Percentiles rank a stretch among this genome's conserved stretches.
These are phyloP conservation scores for Cardamine chenopodiifolia DNA, from an alignment of 345 rosid species.

Conservation along the genomic window DNA sequence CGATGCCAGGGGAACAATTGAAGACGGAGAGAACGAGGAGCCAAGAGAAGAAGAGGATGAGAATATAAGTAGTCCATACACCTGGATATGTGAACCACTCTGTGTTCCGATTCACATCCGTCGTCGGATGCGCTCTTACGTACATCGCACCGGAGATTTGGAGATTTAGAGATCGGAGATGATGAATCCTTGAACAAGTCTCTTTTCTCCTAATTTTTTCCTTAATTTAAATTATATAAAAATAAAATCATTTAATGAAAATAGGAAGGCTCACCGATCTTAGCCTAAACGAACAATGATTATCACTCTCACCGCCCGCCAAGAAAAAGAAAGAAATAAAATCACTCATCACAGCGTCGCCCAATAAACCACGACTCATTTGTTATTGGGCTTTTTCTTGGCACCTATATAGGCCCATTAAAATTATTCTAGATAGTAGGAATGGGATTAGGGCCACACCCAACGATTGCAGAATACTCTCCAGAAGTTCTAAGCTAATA, in stretches of 20 bases:
- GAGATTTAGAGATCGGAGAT: constrained; percentile 21
- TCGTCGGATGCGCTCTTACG: constrained; percentile 69
- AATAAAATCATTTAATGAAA: neutral
- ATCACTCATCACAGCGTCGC: neutral
- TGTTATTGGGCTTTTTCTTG: neutral
- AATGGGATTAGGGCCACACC: no score
- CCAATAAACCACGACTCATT: neutral
- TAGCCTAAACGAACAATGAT: neutral
- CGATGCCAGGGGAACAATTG: constrained; percentile 74
- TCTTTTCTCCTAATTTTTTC: constrained; percentile 1
- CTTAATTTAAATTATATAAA: neutral
- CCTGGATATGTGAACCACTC: constrained; percentile 93
- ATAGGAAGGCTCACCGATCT: constrained; percentile 17
- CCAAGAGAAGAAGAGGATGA: constrained; percentile 77
- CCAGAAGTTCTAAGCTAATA: no score
- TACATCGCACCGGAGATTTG: constrained; percentile 47
- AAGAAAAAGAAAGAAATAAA: no score
- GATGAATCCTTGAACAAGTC: neutral
- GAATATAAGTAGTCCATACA: constrained; percentile 73
- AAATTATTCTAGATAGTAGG: neutral
- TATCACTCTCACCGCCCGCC: neutral
- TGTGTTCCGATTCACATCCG: constrained; percentile 90
- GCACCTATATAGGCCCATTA: neutral
- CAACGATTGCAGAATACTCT: no score
- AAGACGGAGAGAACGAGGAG: constrained; percentile 66